Evolutionary conservation across 306 rosid genomes (phyloP).

Genomic region (Ormosia semicastrata): DNA sequence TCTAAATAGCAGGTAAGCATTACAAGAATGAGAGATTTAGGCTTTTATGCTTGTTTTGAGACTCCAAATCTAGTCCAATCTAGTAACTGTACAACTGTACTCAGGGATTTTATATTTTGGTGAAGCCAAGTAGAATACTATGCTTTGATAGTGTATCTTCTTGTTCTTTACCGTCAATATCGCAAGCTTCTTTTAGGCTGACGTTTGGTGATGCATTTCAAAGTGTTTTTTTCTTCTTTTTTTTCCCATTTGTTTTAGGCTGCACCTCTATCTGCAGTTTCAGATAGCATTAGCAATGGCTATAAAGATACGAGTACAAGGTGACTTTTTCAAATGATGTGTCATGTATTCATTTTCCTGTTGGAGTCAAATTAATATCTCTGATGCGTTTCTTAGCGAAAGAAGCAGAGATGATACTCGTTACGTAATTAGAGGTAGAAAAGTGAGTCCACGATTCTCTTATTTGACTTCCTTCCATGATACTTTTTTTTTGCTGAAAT

Average conservation of each 20-base stretch:
- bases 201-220: not conserved
- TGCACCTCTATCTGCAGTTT: conserved; percentile 42
- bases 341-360: not conserved
- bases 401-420: conserved; percentile 46
- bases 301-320: conserved; percentile 49
- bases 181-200: not conserved
- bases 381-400: conserved; percentile 37
- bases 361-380: no score
- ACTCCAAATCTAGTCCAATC: not conserved
- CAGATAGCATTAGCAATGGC: conserved; percentile 45
- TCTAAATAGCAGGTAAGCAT: no score
- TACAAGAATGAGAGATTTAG: no score
- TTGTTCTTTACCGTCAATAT: not conserved
- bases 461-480: not conserved
- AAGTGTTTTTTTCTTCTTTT: not conserved
- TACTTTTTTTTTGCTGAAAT: no score
- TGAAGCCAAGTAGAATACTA: not conserved
- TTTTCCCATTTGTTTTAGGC: conserved; percentile 27
- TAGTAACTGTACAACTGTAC: not conserved
- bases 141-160: not conserved
- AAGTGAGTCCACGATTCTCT: conserved; percentile 39
- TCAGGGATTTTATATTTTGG: not conserved
- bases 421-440: conserved; percentile 46
- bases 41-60: not conserved
- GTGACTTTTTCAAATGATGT: conserved; percentile 28